These are phyloP conservation scores for Rhizophora apiculata DNA, from an alignment of 345 rosid species.

Conservation along the genomic window DNA sequence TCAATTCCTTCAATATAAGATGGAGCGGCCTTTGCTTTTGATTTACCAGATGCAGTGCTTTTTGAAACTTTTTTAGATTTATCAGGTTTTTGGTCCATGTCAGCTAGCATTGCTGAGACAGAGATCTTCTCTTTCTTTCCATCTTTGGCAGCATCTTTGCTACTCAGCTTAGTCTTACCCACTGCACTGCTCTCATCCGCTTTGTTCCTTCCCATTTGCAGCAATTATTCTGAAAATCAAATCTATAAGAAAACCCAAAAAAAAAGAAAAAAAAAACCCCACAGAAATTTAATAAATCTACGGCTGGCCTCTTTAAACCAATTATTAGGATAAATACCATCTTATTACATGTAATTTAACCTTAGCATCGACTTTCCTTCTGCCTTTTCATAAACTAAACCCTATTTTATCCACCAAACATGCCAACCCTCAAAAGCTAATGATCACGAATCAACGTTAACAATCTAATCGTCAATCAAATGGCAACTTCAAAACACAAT, in stretches of 20 bases:
- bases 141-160: conserved; percentile 56
- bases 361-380: too few species aligned
- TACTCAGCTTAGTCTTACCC: conserved; percentile 45
- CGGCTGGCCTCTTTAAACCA: too few species aligned
- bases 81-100: conserved; percentile 76
- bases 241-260: neutral
- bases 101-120: conserved; percentile 76
- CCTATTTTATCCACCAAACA: too few species aligned
- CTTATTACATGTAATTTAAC: too few species aligned
- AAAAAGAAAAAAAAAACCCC: neutral
- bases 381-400: too few species aligned
- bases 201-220: conserved; percentile 75
- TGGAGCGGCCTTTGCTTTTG: conserved; percentile 49
- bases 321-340: too few species aligned
- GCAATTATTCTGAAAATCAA: conserved; percentile 18
- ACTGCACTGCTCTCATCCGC: conserved; percentile 46
- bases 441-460: too few species aligned
- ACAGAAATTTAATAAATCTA: too few species aligned
- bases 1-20: conserved; percentile 80
- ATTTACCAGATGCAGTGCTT: conserved; percentile 15
- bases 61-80: conserved; percentile 63
- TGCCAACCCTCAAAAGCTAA: too few species aligned
- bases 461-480: too few species aligned
- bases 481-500: too few species aligned
- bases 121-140: conserved; percentile 60